A percentile compares a stretch with the other conserved stretches of the same genome.
Evolutionary conservation across 2,329 filamentous ascomycete species (phyloP).

Genomic region (Hypoxylon sp.): DNA sequence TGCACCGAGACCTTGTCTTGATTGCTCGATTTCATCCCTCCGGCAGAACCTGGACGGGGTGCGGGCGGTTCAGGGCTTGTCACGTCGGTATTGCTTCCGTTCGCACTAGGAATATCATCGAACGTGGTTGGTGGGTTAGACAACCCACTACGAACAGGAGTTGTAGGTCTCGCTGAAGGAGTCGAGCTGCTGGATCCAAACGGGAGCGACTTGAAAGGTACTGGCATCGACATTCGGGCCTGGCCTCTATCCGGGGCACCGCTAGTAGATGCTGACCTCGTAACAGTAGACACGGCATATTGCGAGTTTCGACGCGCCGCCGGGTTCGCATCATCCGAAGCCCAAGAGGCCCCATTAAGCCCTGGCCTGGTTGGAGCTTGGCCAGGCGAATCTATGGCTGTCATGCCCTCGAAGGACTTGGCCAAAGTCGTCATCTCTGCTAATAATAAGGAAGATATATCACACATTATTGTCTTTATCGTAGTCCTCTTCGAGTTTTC

Average conservation of each 20-base stretch:
- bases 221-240: slow-evolving; percentile 86
- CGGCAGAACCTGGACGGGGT: slow-evolving; percentile 58
- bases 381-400: slow-evolving; percentile 83
- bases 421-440: slow-evolving; percentile 83
- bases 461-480: slow-evolving; percentile 84
- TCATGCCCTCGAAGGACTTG: slow-evolving; percentile 79
- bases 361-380: slow-evolving; percentile 61
- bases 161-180: slow-evolving; percentile 64
- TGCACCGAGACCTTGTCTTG: slow-evolving; percentile 74
- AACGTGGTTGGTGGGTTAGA: slow-evolving; percentile 66
- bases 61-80: slow-evolving; percentile 61
- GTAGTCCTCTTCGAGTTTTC: slow-evolving; percentile 82
- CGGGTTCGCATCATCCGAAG: slow-evolving; percentile 59
- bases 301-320: slow-evolving; percentile 70
- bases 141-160: slow-evolving; percentile 65
- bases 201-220: slow-evolving; percentile 64
- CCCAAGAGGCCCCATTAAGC: slow-evolving; percentile 60
- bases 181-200: slow-evolving; percentile 63
- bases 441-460: slow-evolving; percentile 80
- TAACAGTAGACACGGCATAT: slow-evolving; percentile 61
- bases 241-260: slow-evolving; percentile 71
- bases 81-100: slow-evolving; percentile 55
- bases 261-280: slow-evolving; percentile 69
- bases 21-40: slow-evolving; percentile 65
- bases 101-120: slow-evolving; percentile 61